Conservation (phyloP, 1,284 basidiomycete species). For the Boletus nobilissimus region DNA sequence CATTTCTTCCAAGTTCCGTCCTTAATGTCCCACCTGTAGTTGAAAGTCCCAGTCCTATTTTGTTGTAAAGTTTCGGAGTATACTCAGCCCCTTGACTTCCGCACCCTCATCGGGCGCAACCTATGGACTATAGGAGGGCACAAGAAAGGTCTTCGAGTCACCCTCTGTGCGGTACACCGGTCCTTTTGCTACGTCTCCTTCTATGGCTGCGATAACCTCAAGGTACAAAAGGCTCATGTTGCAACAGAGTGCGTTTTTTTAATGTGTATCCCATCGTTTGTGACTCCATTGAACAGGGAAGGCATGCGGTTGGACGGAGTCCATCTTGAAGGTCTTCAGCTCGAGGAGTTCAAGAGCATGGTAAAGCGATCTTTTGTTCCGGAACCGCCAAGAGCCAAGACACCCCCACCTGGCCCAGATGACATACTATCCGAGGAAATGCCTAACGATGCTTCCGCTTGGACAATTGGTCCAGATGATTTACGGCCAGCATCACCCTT, state of each 20-base stretch:
- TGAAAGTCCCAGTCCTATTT: conserved; percentile 2
- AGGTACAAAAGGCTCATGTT: neutral
- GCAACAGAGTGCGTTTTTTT: conserved; percentile 11
- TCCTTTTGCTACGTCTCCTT: conserved; percentile 6
- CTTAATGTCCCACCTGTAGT: neutral
- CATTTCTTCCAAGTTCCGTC: neutral
- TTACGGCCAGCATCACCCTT: neutral
- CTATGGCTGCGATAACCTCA: neutral
- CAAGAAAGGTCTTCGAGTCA: conserved; percentile 5
- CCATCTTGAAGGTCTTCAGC: neutral
- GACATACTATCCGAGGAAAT: neutral
- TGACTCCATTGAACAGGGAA: neutral
- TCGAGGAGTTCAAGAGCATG: conserved; percentile 8
- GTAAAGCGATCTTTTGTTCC: neutral
- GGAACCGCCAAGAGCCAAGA: neutral
- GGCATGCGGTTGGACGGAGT: conserved; percentile 1
- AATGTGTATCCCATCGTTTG: neutral
- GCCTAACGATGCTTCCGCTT: neutral
- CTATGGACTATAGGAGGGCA: conserved; percentile 8
- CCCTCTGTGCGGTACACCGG: neutral
- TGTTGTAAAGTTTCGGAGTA: neutral
- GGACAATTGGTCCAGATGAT: neutral
- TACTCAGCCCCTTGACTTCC: neutral
- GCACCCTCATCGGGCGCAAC: neutral
- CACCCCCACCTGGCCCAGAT: neutral